These are phyloP conservation scores for Phlyctochytrium bullatum DNA, from an alignment of 192 early-diverging fungal species.

Conservation along the genomic window DNA sequence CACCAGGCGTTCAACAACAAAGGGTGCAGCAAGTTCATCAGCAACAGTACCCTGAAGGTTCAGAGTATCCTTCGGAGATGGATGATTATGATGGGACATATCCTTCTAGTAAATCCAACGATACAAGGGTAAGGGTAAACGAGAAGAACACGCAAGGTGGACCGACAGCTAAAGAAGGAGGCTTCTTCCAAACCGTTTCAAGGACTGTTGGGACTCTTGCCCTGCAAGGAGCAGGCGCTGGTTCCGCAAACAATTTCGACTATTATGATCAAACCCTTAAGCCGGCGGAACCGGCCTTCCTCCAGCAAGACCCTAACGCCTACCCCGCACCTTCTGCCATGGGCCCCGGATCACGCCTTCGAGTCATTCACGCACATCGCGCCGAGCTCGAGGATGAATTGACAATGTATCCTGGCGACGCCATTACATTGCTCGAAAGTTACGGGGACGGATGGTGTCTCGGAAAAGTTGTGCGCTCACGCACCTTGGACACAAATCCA, in stretches of 20 bases:
- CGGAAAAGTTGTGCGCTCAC: neutral
- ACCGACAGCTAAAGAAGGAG: neutral
- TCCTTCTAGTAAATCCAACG: neutral
- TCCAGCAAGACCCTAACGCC: neutral
- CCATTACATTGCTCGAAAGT: neutral
- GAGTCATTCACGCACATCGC: constrained; percentile 3
- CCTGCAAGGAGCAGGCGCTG: neutral
- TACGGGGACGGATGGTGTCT: constrained; percentile 9
- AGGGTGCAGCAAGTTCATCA: neutral
- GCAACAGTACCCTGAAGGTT: neutral
- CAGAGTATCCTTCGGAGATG: no score
- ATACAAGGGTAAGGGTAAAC: neutral
- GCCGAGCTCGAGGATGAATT: constrained; percentile 7
- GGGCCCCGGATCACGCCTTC: constrained; percentile 1
- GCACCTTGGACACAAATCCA: neutral
- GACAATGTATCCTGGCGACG: constrained; percentile 1
- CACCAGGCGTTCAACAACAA: neutral
- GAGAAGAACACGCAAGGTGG: neutral
- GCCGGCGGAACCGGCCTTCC: neutral
- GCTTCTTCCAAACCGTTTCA: neutral
- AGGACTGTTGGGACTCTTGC: neutral
- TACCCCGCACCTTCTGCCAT: neutral
- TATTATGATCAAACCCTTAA: constrained; percentile 4
- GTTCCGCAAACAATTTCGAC: constrained; percentile 7
- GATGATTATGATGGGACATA: no score